Evolutionary conservation across 352 stramenopile genomes (phyloP).

Genomic region (Pythium chondricola): DNA sequence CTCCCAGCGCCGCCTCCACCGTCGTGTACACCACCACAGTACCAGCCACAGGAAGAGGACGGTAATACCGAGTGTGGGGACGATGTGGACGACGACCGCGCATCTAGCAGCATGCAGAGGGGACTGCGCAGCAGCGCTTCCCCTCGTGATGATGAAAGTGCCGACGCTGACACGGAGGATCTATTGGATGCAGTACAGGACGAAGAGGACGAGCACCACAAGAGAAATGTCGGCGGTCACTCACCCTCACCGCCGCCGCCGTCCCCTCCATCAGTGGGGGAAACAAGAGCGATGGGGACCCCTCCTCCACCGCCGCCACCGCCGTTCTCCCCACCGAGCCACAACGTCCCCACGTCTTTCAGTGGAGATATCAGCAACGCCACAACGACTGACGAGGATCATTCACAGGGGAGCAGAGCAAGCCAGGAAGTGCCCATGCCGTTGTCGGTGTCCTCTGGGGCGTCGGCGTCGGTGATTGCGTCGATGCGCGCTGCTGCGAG

Average conservation of each 20-base stretch:
- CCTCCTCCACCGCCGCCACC: slow-evolving; percentile 46
- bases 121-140: slow-evolving; percentile 8
- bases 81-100: slow-evolving; percentile 34
- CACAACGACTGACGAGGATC: slow-evolving; percentile 14
- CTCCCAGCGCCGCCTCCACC: slow-evolving; percentile 49
- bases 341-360: too few species aligned
- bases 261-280: slow-evolving; percentile 36
- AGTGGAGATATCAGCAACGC: slow-evolving; percentile 1
- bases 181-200: slow-evolving; percentile 13
- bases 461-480: slow-evolving; percentile 52
- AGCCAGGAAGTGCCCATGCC: slow-evolving; percentile 9
- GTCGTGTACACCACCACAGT: slow-evolving; percentile 59
- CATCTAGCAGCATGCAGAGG: slow-evolving; percentile 13
- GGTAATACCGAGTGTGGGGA: slow-evolving; percentile 36
- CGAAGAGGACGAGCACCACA: slow-evolving; percentile 25
- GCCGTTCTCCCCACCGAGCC: slow-evolving; percentile 44
- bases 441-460: slow-evolving; percentile 17
- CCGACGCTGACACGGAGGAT: slow-evolving; percentile 18
- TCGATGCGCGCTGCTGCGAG: slow-evolving; percentile 65
- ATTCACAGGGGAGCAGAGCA: slow-evolving; percentile 9
- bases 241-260: slow-evolving; percentile 22
- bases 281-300: slow-evolving; percentile 7
- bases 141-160: slow-evolving; percentile 14
- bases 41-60: slow-evolving; percentile 54
- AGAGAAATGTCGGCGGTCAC: slow-evolving; percentile 20